These are phyloP conservation scores for Zygosaccharomyces lentus DNA, from an alignment of 805 yeast species.

Conservation along the genomic window DNA sequence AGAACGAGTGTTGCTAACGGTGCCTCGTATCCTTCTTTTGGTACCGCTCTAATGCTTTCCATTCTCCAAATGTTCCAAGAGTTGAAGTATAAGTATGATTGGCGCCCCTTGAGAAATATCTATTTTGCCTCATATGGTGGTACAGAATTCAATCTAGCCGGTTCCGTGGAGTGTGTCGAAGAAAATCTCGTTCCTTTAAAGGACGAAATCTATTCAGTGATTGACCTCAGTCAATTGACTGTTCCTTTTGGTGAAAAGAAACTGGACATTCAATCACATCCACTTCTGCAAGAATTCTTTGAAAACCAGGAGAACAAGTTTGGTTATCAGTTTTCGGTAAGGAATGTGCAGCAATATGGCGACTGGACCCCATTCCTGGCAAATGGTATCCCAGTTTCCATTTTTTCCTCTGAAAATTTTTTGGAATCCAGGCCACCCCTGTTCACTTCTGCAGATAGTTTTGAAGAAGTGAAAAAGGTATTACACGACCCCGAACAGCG, in stretches of 20 bases:
- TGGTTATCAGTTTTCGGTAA: constrained; percentile 26
- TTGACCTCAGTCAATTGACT: constrained; percentile 54
- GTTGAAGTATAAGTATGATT: constrained; percentile 57
- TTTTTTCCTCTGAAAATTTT: constrained; percentile 23
- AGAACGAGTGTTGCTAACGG: constrained; percentile 77
- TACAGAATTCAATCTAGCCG: constrained; percentile 73
- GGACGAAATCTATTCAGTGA: constrained; percentile 60
- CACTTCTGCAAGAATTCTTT: constrained; percentile 52
- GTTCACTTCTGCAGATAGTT: constrained; percentile 64
- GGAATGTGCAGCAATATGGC: constrained; percentile 42
- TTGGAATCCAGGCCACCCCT: constrained; percentile 45
- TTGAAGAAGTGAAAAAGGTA: constrained; percentile 46
- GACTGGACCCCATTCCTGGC: constrained; percentile 66
- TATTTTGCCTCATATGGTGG: constrained; percentile 85
- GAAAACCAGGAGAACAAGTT: constrained; percentile 30
- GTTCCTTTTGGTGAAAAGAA: constrained; percentile 51
- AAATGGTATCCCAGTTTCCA: constrained; percentile 47
- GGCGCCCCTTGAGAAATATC: constrained; percentile 81
- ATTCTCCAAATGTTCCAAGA: constrained; percentile 63
- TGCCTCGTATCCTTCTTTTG: constrained; percentile 66
- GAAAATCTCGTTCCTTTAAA: constrained; percentile 47
- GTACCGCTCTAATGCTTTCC: constrained; percentile 69
- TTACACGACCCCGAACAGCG: constrained; percentile 46
- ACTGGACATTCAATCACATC: constrained; percentile 58
- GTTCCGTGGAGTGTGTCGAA: constrained; percentile 76